Evolutionary conservation across 169 alveolate species (phyloP).

Genomic region (Blepharisma undulans): DNA sequence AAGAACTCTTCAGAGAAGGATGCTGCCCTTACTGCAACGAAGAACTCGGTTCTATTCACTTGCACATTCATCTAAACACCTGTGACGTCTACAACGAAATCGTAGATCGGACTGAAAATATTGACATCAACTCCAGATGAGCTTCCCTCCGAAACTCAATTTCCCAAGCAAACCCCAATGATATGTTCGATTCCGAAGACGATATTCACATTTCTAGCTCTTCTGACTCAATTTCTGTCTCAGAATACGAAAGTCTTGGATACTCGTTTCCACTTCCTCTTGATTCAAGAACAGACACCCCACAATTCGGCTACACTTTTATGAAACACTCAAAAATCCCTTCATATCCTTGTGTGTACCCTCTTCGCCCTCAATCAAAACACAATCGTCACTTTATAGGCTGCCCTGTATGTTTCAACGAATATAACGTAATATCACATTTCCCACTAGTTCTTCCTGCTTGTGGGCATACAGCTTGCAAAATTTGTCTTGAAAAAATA

Average conservation of each 20-base stretch:
- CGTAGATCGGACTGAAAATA: not conserved
- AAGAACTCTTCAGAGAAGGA: not conserved
- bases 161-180: not conserved
- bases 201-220: not conserved
- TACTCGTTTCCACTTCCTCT: not conserved
- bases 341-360: not conserved
- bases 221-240: not conserved
- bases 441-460: slow-evolving; percentile 20
- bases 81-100: not conserved
- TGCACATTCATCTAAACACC: not conserved
- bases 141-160: not conserved
- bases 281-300: not conserved
- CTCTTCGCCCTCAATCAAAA: not conserved
- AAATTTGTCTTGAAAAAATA: slow-evolving; percentile 8
- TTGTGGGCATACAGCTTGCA: slow-evolving; percentile 33
- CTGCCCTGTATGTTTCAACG: slow-evolving; percentile 21
- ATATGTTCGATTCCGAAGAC: not conserved
- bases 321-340: not conserved
- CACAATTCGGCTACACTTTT: not conserved
- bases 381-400: not conserved
- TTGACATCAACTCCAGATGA: not conserved
- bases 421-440: not conserved
- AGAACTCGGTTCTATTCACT: not conserved
- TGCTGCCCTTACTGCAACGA: not conserved
- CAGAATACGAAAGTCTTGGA: not conserved